These are phyloP conservation scores for Nakazawaea holstii DNA, from an alignment of 805 yeast species.

Conservation along the genomic window DNA sequence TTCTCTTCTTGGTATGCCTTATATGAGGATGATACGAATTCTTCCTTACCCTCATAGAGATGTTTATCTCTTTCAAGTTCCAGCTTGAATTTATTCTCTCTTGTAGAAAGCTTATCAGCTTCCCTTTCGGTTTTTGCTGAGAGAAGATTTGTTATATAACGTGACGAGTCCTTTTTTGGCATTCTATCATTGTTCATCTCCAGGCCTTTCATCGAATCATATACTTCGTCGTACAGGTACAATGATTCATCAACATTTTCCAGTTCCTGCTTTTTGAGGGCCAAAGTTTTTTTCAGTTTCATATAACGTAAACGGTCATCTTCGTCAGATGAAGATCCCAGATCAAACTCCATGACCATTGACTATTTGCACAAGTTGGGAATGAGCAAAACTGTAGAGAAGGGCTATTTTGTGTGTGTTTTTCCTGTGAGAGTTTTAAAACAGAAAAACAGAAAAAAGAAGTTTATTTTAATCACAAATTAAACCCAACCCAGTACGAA, in stretches of 20 bases:
- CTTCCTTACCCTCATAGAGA: constrained; percentile 31
- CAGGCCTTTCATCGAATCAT: constrained; percentile 33
- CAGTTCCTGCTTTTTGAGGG: not conserved
- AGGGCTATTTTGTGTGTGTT: too few relatives aligned
- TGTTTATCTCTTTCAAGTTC: constrained; percentile 36
- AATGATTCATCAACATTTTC: constrained; percentile 16
- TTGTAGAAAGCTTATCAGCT: constrained; percentile 34
- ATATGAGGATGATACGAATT: constrained; percentile 45
- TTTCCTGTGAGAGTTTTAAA: not conserved
- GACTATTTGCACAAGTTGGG: too few relatives aligned
- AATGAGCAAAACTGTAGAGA: too few relatives aligned
- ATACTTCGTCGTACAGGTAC: constrained; percentile 42
- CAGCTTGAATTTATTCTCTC: constrained; percentile 29
- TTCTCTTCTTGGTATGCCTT: constrained; percentile 29
- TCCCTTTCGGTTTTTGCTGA: constrained; percentile 41
- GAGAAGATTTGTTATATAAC: constrained; percentile 35
- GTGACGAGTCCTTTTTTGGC: constrained; percentile 15
- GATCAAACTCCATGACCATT: constrained; percentile 8
- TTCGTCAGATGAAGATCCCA: constrained; percentile 7
- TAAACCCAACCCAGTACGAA: not conserved
- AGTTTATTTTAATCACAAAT: not conserved
- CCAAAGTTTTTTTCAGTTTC: constrained; percentile 3
- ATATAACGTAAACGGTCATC: not conserved
- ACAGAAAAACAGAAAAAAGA: not conserved
- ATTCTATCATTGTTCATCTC: constrained; percentile 15